Conservation (phyloP, 768 basidiomycete species). For the Exidia glandulosa region DNA sequence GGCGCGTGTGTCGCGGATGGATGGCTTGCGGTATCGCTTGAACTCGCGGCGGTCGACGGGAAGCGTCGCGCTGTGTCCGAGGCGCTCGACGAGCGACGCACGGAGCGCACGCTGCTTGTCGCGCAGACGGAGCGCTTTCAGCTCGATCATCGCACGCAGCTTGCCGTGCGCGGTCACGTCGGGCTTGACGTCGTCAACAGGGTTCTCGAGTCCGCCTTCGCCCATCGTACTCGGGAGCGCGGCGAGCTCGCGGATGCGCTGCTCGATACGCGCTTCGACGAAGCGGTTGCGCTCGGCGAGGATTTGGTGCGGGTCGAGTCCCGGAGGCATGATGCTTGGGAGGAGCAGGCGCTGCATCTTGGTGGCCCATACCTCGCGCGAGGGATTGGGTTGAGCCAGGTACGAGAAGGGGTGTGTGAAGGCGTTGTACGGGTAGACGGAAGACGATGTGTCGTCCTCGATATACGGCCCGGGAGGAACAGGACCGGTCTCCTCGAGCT, state of each 20-base stretch:
- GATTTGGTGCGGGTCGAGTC: slow-evolving; percentile 86
- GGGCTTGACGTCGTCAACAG: slow-evolving; percentile 25
- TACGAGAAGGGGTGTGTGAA: slow-evolving; percentile 53
- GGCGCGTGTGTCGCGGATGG: slow-evolving; percentile 76
- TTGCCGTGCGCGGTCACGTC: slow-evolving; percentile 52
- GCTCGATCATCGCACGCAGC: slow-evolving; percentile 82
- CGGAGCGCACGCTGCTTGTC: slow-evolving; percentile 88
- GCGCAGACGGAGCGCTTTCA: slow-evolving; percentile 77
- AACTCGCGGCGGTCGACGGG: slow-evolving; percentile 89
- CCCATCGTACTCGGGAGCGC: slow-evolving; percentile 68
- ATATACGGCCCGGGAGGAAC: slow-evolving; percentile 64
- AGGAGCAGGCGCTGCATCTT: slow-evolving; percentile 72
- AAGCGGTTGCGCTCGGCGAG: slow-evolving; percentile 86
- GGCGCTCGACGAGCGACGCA: slow-evolving; percentile 73
- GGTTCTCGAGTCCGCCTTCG: slow-evolving; percentile 54
- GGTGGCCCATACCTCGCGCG: slow-evolving; percentile 50
- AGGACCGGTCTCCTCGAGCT: slow-evolving; percentile 47
- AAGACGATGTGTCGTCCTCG: slow-evolving; percentile 69
- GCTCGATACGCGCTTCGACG: slow-evolving; percentile 79
- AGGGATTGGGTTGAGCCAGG: slow-evolving; percentile 66
- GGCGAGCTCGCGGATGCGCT: slow-evolving; percentile 83
- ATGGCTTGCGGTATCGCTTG: slow-evolving; percentile 75
- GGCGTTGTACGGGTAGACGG: slow-evolving; percentile 88
- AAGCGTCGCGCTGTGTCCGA: slow-evolving; percentile 78
- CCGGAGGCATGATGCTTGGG: slow-evolving; percentile 81